phyloP scores from a whole-genome alignment of 2,329 filamentous ascomycete genomes.

The Harringtonia lauricola region DNA sequence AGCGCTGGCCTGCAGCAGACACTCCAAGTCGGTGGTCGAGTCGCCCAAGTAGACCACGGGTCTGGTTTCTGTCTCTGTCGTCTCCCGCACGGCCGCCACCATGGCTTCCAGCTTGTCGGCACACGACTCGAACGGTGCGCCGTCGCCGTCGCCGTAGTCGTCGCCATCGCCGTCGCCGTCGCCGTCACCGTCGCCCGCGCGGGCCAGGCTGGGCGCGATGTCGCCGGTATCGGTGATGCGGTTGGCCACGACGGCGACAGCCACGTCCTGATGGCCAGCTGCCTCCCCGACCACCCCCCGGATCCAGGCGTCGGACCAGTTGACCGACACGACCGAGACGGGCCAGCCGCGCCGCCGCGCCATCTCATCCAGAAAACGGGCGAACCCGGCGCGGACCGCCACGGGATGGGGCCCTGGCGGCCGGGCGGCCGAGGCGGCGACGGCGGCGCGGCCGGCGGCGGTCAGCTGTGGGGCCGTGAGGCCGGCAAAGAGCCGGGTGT shows the following conservation, averaged over 20 bases:
- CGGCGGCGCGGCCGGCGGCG: constrained; percentile 26
- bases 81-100: constrained; percentile 16
- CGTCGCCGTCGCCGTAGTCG: constrained; percentile 9
- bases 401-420: background rate
- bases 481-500: constrained; percentile 32
- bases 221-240: constrained; percentile 25
- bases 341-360: constrained; percentile 22
- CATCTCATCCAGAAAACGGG: constrained; percentile 14
- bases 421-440: constrained; percentile 8
- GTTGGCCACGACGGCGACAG: constrained; percentile 31
- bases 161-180: constrained; percentile 7
- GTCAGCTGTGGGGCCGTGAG: constrained; percentile 22
- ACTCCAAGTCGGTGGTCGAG: constrained; percentile 45
- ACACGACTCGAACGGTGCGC: constrained; percentile 23
- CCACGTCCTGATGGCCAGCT: constrained; percentile 5
- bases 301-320: constrained; percentile 18
- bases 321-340: constrained; percentile 37
- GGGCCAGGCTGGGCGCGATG: constrained; percentile 28
- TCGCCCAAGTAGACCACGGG: constrained; percentile 43
- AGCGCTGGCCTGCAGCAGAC: constrained; percentile 26
- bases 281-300: constrained; percentile 19
- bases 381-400: constrained; percentile 7
- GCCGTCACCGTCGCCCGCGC: too few relatives aligned
- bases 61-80: background rate
- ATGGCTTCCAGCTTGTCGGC: constrained; percentile 35